These are phyloP conservation scores for Chlamydomonas urium DNA, from an alignment of 139 green algal species.

Conservation along the genomic window DNA sequence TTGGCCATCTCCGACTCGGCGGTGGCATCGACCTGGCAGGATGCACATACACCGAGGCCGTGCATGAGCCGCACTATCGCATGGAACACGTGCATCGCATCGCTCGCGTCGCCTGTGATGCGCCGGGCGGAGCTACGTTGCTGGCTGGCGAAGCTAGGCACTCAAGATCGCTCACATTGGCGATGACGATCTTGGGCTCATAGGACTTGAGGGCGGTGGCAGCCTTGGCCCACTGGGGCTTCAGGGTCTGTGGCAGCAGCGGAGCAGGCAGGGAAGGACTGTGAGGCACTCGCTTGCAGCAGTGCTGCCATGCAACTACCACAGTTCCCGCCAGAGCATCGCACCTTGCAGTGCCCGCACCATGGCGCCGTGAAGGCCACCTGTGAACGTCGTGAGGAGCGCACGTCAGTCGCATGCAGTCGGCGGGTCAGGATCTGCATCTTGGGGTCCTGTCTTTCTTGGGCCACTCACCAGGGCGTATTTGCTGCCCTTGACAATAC, in stretches of 20 bases:
- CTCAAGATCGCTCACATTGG: slow-evolving; percentile 68
- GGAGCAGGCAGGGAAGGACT: background rate
- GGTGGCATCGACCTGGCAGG: slow-evolving; percentile 79
- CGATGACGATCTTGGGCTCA: slow-evolving; percentile 52
- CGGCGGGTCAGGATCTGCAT: slow-evolving; percentile 6
- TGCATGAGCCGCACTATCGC: background rate
- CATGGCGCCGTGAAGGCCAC: slow-evolving; percentile 34
- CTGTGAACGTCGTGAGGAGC: background rate
- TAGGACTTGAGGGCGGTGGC: slow-evolving; percentile 60
- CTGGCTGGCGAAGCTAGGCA: too few species aligned
- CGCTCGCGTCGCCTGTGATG: too few species aligned
- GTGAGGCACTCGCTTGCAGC: too few species aligned
- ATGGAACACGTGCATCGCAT: background rate
- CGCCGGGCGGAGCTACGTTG: too few species aligned
- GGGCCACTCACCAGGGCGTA: slow-evolving; percentile 64
- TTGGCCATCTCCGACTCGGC: slow-evolving; percentile 51
- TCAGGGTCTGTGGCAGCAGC: slow-evolving; percentile 49
- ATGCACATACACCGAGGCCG: background rate
- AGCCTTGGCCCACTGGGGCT: slow-evolving; percentile 69
- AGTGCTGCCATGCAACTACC: too few species aligned
- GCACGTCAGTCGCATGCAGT: too few species aligned
- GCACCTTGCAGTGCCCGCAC: slow-evolving; percentile 41
- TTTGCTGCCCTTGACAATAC: slow-evolving; percentile 47
- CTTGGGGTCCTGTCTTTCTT: background rate
- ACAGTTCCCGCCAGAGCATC: too few species aligned